Conservation (phyloP, 108 stramenopile genomes). For the Craspedostauros australis region DNA sequence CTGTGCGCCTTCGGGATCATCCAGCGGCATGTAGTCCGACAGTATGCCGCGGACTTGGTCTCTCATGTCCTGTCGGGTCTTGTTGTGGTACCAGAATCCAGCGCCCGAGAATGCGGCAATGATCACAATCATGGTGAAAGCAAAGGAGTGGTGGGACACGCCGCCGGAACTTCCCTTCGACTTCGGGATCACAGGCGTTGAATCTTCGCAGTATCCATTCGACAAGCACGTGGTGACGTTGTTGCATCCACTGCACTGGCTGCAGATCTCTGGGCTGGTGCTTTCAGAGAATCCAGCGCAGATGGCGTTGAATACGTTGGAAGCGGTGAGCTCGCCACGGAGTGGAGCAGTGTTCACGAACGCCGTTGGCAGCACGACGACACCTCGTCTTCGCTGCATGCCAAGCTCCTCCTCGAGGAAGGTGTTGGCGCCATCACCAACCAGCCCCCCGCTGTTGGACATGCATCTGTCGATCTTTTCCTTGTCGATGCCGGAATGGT, state of each 20-base stretch:
- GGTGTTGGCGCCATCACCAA: conserved; percentile 30
- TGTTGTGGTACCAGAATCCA: conserved; percentile 74
- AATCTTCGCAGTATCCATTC: conserved; percentile 7
- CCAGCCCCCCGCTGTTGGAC: conserved; percentile 44
- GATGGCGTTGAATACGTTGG: conserved; percentile 83
- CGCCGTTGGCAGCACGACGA: conserved; percentile 74
- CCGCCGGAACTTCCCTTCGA: conserved; percentile 1
- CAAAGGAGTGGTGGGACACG: conserved; percentile 26
- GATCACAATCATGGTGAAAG: conserved; percentile 33
- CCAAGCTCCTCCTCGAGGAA: conserved; percentile 72
- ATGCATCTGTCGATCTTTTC: conserved; percentile 49
- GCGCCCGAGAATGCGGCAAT: conserved; percentile 35
- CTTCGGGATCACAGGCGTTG: neutral
- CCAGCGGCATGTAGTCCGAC: conserved; percentile 94
- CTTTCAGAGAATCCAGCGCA: conserved; percentile 83
- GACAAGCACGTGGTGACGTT: conserved; percentile 22
- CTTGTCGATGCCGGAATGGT: conserved; percentile 25
- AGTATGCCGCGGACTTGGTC: conserved; percentile 89
- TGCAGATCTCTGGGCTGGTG: conserved; percentile 66
- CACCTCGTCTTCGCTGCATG: conserved; percentile 44
- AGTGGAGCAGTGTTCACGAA: conserved; percentile 87
- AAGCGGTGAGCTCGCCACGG: conserved; percentile 63
- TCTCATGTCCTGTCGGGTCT: conserved; percentile 81
- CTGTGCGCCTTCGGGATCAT: conserved; percentile 65
- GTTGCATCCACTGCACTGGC: conserved; percentile 25